Conservation (phyloP, 169 alveolate genomes). For the Eimeria zaria region DNA sequence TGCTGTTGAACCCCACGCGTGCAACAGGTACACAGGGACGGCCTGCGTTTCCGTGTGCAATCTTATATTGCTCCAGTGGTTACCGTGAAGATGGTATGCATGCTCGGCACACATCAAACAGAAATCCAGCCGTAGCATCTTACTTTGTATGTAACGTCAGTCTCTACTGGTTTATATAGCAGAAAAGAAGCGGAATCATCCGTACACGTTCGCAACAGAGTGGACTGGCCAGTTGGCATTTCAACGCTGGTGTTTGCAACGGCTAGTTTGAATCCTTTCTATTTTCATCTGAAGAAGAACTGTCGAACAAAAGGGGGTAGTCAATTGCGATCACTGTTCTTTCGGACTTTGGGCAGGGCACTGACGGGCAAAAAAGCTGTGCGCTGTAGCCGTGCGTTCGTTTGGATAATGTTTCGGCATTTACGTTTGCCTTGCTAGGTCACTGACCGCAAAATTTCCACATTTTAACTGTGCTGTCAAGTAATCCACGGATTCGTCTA, state of each 20-base stretch:
- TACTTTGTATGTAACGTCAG: not conserved
- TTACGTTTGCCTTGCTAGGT: not conserved
- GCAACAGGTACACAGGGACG: not conserved
- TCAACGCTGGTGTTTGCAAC: not conserved
- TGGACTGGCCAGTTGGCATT: not conserved
- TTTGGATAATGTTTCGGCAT: not conserved
- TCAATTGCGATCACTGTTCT: not conserved
- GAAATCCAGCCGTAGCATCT: not conserved
- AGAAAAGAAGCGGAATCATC: not conserved
- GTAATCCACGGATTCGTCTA: too few relatives aligned
- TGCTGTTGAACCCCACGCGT: slow-evolving; percentile 28
- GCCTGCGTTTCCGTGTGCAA: not conserved
- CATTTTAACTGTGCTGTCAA: too few relatives aligned
- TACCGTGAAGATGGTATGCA: not conserved
- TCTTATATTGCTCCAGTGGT: not conserved
- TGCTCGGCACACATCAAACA: not conserved
- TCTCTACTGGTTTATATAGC: not conserved
- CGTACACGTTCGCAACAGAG: not conserved
- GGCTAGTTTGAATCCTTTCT: not conserved
- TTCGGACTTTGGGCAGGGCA: not conserved
- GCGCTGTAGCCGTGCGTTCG: not conserved
- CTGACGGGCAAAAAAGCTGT: not conserved
- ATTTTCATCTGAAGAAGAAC: not conserved
- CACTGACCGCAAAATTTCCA: not conserved
- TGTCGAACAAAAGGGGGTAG: not conserved